Base-by-base conservation (phyloP, 805 yeast genomes). In the Yarrowia sp. region DNA sequence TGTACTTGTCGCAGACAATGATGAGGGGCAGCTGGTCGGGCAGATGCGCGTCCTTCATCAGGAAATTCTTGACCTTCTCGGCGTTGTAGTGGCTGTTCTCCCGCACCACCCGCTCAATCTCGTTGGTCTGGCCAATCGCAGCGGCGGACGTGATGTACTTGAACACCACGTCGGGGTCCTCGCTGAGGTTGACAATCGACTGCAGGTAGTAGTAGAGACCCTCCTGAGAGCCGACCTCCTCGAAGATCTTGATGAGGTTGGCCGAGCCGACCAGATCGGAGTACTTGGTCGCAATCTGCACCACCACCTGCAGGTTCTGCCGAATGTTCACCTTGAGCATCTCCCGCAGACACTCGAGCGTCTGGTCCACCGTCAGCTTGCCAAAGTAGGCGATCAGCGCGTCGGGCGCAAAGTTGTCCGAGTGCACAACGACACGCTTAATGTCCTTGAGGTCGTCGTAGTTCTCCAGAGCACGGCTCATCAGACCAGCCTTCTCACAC, bases 101-200 rank as follows among this genome's bases (percentile, higher is more conserved):
- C 74, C 94, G 86, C 59, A 91, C 97, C 65, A 94, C 84, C 75
- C 99, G 85, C 79, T 94, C 99, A 71, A 94, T 90, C 77, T 94
- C 99, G 71, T 88, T 88, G 73, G 81, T 81, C 78, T 94, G 98
- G 65, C 92, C 92, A 72, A 90, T 80, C 71, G 84, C 85, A 39
- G 97, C 89, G 65, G 98, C 97, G 64, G 96, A 84, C 76, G 91
- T 96, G 68, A 94, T 91, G 77, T 93, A 94, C 77, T 96, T 94
- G 81, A 90, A 86, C 25, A 94, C 97, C 64, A 94, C 97, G 68
- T 92, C 96, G 36, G 96, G 85, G 68, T 94, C 98, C 69, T 90
- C 96, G 31, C 97, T 87, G 70, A 90, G 80, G 75, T 94, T 94
- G 65, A 94, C 99, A 73, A 93, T 87, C 13, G 96, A 88, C 59